These are phyloP conservation scores for Nepenthes mirabilis DNA, from an alignment of 148 eudicot genomes.

Conservation along the genomic window DNA sequence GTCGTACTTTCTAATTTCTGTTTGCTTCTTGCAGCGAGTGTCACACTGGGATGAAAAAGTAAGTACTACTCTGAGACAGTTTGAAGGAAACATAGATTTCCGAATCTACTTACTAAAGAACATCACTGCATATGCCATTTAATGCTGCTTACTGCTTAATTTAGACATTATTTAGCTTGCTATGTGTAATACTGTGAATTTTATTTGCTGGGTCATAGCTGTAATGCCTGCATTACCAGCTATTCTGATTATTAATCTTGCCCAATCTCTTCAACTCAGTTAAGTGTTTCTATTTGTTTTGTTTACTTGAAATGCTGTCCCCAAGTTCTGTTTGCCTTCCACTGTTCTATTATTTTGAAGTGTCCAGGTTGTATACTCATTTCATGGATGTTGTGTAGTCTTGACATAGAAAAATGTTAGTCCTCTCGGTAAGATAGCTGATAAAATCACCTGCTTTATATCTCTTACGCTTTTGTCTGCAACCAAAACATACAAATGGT, in stretches of 20 bases:
- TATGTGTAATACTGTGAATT: slow-evolving; percentile 22
- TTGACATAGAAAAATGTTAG: no score
- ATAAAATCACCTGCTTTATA: no score
- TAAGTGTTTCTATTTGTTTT: neutral
- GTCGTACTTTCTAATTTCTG: neutral
- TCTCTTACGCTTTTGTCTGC: no score
- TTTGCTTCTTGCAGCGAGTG: neutral
- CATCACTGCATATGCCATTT: slow-evolving; percentile 14
- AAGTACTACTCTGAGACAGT: neutral
- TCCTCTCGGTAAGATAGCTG: no score
- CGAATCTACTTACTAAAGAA: slow-evolving; percentile 15
- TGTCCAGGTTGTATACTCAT: neutral
- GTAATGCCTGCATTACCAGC: neutral
- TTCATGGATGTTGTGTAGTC: neutral
- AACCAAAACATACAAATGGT: no score
- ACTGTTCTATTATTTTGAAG: neutral
- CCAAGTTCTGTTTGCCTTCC: neutral
- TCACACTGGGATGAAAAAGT: neutral
- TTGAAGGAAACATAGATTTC: slow-evolving; percentile 4
- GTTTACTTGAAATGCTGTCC: neutral
- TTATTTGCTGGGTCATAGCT: neutral
- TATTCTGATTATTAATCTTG: neutral
- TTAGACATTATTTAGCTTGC: slow-evolving; percentile 19
- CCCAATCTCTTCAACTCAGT: neutral
- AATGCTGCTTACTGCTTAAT: slow-evolving; percentile 4